Conservation (phyloP, 2,329 filamentous ascomycete species). For the Scedosporium minutisporum region DNA sequence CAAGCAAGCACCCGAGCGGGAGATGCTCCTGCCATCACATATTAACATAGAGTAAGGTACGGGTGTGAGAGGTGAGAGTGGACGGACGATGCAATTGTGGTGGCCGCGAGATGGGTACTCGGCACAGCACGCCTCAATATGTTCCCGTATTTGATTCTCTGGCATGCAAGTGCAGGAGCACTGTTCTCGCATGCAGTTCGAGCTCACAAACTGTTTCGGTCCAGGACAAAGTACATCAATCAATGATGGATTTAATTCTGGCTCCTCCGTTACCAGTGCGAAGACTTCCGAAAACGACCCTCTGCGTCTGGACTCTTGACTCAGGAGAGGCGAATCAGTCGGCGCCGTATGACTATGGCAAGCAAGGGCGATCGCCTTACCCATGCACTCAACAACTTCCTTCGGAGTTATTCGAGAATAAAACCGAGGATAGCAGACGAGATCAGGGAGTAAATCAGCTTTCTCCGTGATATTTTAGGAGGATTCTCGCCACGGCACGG, state of each 20-base stretch:
- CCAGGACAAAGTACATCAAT: neutral
- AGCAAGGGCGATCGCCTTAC: no score
- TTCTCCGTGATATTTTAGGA: no score
- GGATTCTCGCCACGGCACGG: no score
- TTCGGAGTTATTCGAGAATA: no score
- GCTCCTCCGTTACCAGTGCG: neutral
- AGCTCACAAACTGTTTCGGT: neutral
- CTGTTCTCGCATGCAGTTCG: neutral
- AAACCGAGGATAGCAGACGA: no score
- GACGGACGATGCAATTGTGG: neutral
- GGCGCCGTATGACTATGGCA: no score
- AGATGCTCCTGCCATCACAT: neutral
- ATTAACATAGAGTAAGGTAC: neutral
- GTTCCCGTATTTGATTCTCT: no score
- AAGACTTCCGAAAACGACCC: neutral
- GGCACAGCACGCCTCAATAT: neutral
- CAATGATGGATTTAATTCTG: neutral
- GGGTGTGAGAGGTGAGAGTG: neutral
- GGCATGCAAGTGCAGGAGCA: neutral
- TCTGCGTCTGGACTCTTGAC: no score
- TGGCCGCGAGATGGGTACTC: neutral
- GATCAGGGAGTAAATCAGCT: no score
- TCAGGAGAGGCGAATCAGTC: no score
- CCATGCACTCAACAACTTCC: no score
- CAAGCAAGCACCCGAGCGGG: neutral